Evolutionary conservation across 1,139 yeast species (phyloP).

Genomic region (Lodderomyces oxycetoniae): DNA sequence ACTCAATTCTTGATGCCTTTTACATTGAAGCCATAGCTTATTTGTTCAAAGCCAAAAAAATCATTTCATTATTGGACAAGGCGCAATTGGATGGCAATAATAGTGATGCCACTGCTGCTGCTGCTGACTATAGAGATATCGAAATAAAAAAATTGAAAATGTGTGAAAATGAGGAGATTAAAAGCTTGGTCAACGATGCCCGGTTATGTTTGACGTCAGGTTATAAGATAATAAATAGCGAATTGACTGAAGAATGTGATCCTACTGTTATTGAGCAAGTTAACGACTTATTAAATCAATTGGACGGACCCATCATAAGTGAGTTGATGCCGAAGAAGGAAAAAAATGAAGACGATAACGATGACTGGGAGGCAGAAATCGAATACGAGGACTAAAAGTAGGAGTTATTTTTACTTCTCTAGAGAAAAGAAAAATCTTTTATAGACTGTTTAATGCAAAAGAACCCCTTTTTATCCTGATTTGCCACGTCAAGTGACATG

Average conservation of each 20-base stretch:
- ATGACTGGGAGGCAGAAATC: slow-evolving; percentile 45
- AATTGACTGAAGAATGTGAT: slow-evolving; percentile 46
- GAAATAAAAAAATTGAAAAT: slow-evolving; percentile 29
- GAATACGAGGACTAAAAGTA: slow-evolving; percentile 17
- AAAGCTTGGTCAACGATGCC: slow-evolving; percentile 39
- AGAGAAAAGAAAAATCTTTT: too few species aligned
- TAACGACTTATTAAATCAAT: slow-evolving; percentile 41
- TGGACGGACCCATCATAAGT: slow-evolving; percentile 57
- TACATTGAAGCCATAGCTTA: slow-evolving; percentile 80
- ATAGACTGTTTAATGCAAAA: too few species aligned
- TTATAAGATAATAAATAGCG: slow-evolving; percentile 43
- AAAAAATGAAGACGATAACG: slow-evolving; percentile 27
- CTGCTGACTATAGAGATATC: slow-evolving; percentile 44
- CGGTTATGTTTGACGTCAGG: slow-evolving; percentile 55
- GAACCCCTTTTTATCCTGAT: too few species aligned
- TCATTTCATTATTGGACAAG: slow-evolving; percentile 1
- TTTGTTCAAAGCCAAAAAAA: slow-evolving; percentile 51
- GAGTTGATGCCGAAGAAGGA: slow-evolving; percentile 42
- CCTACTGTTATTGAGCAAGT: slow-evolving; percentile 54
- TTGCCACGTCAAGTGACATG: too few species aligned
- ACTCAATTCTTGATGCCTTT: slow-evolving; percentile 71
- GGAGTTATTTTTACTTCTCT: too few species aligned
- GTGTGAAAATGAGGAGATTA: slow-evolving; percentile 24
- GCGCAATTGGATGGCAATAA: background rate
- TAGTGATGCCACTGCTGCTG: slow-evolving; percentile 15